Evolutionary conservation across 1,139 yeast genomes (phyloP), one percentile per base, ranked within the genome.

Genomic region (Saccharomyces pastorianus): DNA sequence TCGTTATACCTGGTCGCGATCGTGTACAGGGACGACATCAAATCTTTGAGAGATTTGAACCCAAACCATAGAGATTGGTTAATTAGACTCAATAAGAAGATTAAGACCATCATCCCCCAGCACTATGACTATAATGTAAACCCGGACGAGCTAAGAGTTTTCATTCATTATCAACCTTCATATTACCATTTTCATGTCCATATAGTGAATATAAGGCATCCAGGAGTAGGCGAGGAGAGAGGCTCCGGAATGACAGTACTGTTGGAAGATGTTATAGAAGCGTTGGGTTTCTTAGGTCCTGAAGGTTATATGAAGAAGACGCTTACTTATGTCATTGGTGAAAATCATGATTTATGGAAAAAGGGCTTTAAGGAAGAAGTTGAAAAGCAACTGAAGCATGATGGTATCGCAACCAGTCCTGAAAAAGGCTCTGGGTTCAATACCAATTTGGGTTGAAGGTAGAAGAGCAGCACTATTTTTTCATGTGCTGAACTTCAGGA

Each of bases 161-260:
- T 85, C 66, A 77, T 90, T 52, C 98, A 90, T 68, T 90, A 93
- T 69, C 98, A 91, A 59, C 99, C 99, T 0, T 88, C 96, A 0
- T 93, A 93, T 68, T 93, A 93, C 66, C 98, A 93, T 66, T 85
- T 93, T 75, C 99, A 93, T 68, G 78, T 93, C 41, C 99, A 93
- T 66, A 84, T 88, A n/a, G 96, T 90, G 26, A 86, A 85, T 62
- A 76, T 87, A 6, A 76, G 73, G 26, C 88, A 87, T 61, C 82
- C 84, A 0, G 96, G 95, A 0, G 67, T 85, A 50, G 93, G 90
- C 6, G 81, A 80, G 57, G 87, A 91, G 2, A 79, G 84, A 50
- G 75, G 82, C 13, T 83, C 81, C 9, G 98, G 98, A 1, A 87
- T 86, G 63, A 96, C 97, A 0, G 76, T 89, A 20, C 71, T 91